These are phyloP conservation scores for Arabidopsis arenosa DNA, from an alignment of 345 rosid species.

Conservation along the genomic window DNA sequence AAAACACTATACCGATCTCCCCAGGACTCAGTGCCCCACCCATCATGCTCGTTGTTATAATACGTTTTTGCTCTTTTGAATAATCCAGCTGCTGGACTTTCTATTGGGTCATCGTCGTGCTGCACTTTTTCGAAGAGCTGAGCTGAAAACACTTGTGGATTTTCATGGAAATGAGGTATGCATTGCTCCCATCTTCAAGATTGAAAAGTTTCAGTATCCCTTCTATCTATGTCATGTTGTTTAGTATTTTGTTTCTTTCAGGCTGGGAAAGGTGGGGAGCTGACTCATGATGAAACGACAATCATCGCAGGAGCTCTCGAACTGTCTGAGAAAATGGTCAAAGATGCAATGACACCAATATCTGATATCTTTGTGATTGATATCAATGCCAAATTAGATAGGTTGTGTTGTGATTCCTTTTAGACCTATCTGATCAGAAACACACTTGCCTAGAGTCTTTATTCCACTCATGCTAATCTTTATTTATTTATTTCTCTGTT, in stretches of 20 bases:
- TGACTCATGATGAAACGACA: slow-evolving; percentile 97
- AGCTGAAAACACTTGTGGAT: slow-evolving; percentile 94
- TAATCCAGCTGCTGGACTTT: slow-evolving; percentile 72
- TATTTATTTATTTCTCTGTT: not conserved
- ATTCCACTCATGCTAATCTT: slow-evolving; percentile 3
- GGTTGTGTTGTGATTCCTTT: slow-evolving; percentile 47
- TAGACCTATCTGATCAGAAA: slow-evolving; percentile 15
- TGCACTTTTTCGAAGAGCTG: slow-evolving; percentile 98
- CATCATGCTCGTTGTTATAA: slow-evolving; percentile 8
- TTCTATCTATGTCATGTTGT: not conserved
- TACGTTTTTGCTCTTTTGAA: not conserved
- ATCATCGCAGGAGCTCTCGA: slow-evolving; percentile 99
- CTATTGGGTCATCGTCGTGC: slow-evolving; percentile 87
- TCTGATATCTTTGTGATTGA: slow-evolving; percentile 80
- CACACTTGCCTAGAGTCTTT: slow-evolving; percentile 17
- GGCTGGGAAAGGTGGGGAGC: slow-evolving; percentile 99
- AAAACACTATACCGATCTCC: not conserved
- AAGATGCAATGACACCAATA: slow-evolving; percentile 93
- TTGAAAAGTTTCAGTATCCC: slow-evolving; percentile 20
- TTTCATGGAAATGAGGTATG: slow-evolving; percentile 95
- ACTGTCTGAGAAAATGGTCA: slow-evolving; percentile 81
- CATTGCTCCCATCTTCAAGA: slow-evolving; percentile 29
- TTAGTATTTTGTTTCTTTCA: slow-evolving; percentile 39
- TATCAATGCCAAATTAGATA: slow-evolving; percentile 82
- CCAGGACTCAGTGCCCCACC: not conserved